phyloP scores from a whole-genome alignment of 1,139 yeast species.

The Suzukiozyma palmioleophila region DNA sequence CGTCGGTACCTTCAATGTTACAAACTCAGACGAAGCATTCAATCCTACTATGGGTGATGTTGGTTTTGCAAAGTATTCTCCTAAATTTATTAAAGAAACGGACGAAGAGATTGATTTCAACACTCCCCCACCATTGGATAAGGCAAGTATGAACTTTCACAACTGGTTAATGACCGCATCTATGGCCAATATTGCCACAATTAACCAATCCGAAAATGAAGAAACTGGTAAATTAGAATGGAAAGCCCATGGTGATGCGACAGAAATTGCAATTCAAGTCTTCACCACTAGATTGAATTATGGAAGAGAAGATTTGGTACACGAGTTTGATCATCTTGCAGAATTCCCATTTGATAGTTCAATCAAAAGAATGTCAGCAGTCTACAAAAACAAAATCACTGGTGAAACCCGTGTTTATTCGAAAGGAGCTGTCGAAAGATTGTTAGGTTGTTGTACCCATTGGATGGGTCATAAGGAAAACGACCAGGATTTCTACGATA shows the following conservation, averaged over 20 bases:
- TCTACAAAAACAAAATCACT: constrained; percentile 35
- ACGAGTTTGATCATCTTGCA: constrained; percentile 39
- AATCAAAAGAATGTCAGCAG: constrained; percentile 68
- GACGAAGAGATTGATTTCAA: constrained; percentile 35
- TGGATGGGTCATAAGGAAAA: constrained; percentile 44
- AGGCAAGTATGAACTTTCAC: constrained; percentile 22
- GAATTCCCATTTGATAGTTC: constrained; percentile 81
- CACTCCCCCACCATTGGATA: constrained; percentile 20
- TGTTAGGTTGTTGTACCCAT: constrained; percentile 51
- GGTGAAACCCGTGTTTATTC: constrained; percentile 43
- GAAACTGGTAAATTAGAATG: constrained; percentile 38
- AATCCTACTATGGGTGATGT: constrained; percentile 68
- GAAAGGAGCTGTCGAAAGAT: constrained; percentile 79
- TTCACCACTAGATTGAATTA: constrained; percentile 55
- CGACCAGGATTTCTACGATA: constrained; percentile 11
- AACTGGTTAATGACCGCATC: constrained; percentile 60
- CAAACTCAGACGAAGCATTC: constrained; percentile 61
- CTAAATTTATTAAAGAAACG: constrained; percentile 32
- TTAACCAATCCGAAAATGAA: constrained; percentile 29
- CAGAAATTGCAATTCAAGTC: constrained; percentile 79
- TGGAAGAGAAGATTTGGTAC: constrained; percentile 39
- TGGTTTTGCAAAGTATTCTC: constrained; percentile 37
- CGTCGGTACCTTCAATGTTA: constrained; percentile 61
- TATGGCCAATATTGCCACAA: constrained; percentile 68
- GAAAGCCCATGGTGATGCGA: constrained; percentile 83